These are phyloP conservation scores for Neurospora sp. DNA, from an alignment of 495 filamentous ascomycete genomes.

Conservation along the genomic window DNA sequence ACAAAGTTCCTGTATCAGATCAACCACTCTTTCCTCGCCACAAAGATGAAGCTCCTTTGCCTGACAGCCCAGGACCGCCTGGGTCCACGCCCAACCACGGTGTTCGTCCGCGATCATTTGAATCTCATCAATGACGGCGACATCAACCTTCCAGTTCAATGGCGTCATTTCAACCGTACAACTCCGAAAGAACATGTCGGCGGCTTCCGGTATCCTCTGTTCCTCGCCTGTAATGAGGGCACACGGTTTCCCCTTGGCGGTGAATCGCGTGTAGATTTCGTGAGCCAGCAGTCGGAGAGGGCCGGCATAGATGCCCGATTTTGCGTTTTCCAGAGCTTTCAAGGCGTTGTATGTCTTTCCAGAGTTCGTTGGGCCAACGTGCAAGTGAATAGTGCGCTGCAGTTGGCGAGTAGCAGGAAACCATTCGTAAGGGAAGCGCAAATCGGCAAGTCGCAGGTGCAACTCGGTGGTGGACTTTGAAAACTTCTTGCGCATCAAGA, in stretches of 20 bases:
- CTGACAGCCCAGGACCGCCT: slow-evolving; percentile 75
- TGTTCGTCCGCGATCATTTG: slow-evolving; percentile 80
- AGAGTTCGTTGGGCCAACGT: slow-evolving; percentile 96
- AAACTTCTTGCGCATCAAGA: slow-evolving; percentile 27
- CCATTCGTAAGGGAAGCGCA: slow-evolving; percentile 84
- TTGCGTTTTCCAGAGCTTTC: slow-evolving; percentile 67
- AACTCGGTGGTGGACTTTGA: slow-evolving; percentile 27
- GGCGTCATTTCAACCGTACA: slow-evolving; percentile 97
- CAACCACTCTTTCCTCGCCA: slow-evolving; percentile 75
- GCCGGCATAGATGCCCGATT: slow-evolving; percentile 79
- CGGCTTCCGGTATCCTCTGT: slow-evolving; percentile 44
- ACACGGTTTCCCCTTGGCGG: slow-evolving; percentile 60
- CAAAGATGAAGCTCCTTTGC: slow-evolving; percentile 89
- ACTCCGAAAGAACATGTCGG: slow-evolving; percentile 49
- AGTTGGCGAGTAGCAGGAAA: slow-evolving; percentile 69
- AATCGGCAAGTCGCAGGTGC: slow-evolving; percentile 61
- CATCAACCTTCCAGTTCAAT: slow-evolving; percentile 58
- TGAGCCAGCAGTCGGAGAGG: slow-evolving; percentile 86
- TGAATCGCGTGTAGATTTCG: slow-evolving; percentile 79
- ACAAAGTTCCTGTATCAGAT: slow-evolving; percentile 71
- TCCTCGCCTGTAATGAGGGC: slow-evolving; percentile 90
- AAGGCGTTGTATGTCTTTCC: slow-evolving; percentile 96
- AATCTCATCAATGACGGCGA: slow-evolving; percentile 95
- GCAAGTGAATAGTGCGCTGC: slow-evolving; percentile 77
- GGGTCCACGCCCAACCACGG: slow-evolving; percentile 95